Conservation (phyloP, 176 grass and related monocot genomes). For the Puccinellia tenuiflora region DNA sequence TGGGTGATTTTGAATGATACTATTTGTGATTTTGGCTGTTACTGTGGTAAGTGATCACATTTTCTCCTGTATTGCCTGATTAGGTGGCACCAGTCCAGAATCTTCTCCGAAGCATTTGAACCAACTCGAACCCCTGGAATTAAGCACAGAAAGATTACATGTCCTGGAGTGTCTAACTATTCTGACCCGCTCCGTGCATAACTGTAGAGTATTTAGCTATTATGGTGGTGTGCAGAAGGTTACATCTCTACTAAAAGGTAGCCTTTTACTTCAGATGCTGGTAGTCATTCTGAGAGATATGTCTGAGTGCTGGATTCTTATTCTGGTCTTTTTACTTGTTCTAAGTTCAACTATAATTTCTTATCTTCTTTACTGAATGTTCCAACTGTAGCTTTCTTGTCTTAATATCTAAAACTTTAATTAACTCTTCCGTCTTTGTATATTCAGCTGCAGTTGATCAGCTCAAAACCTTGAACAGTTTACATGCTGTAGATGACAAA, state of each 20-base stretch:
- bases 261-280: conserved; percentile 10
- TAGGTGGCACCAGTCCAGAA: conserved; percentile 56
- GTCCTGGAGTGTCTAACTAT: conserved; percentile 76
- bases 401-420: conserved; percentile 20
- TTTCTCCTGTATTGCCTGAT: conserved; percentile 39
- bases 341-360: neutral
- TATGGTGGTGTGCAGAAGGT: conserved; percentile 89
- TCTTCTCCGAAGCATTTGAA: conserved; percentile 41
- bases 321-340: neutral
- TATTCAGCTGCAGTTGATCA: conserved; percentile 79
- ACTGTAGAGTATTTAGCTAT: conserved; percentile 93
- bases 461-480: conserved; percentile 58
- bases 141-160: conserved; percentile 52
- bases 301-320: conserved; percentile 3
- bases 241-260: conserved; percentile 90
- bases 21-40: conserved; percentile 12
- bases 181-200: conserved; percentile 77
- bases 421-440: conserved; percentile 29
- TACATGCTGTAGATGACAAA: conserved; percentile 61
- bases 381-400: neutral
- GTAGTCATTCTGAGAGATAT: conserved; percentile 2
- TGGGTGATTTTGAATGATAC: neutral
- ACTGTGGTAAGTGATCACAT: conserved; percentile 17
- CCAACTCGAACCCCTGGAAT: conserved; percentile 39
- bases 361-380: neutral